A percentile compares a stretch with the other conserved stretches of the same genome.
These are phyloP conservation scores for Cyberlindnera sargentensis DNA, from an alignment of 805 yeast genomes.

Conservation along the genomic window DNA sequence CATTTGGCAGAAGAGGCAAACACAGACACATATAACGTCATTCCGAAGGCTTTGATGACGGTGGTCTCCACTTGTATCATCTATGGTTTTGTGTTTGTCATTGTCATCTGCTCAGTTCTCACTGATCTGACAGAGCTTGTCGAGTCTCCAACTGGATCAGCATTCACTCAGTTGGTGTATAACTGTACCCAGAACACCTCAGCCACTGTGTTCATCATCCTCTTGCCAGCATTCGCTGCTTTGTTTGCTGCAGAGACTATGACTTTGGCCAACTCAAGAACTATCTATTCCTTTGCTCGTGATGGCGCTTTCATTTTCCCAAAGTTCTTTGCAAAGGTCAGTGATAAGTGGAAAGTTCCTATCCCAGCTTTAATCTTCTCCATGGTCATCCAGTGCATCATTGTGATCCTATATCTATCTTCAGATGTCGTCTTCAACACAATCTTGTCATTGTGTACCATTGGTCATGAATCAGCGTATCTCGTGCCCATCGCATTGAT, in stretches of 20 bases:
- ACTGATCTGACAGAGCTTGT: conserved; percentile 15
- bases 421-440: conserved; percentile 28
- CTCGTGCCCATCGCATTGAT: conserved; percentile 24
- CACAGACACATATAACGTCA: conserved; percentile 19
- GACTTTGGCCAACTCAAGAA: conserved; percentile 28
- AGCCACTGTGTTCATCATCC: conserved; percentile 21
- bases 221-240: conserved; percentile 21
- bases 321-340: conserved; percentile 22
- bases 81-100: conserved; percentile 27
- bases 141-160: conserved; percentile 20
- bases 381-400: conserved; percentile 19
- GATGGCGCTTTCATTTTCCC: conserved; percentile 30
- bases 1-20: conserved; percentile 31
- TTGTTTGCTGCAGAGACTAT: conserved; percentile 23
- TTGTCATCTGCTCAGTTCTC: conserved; percentile 25
- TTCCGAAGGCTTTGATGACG: conserved; percentile 29
- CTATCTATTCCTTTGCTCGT: conserved; percentile 30
- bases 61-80: conserved; percentile 24
- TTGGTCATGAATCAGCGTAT: conserved; percentile 27
- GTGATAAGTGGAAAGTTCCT: conserved; percentile 23
- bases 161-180: conserved; percentile 19
- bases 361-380: conserved; percentile 24
- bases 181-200: conserved; percentile 24
- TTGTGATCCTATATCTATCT: conserved; percentile 26
- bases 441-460: conserved; percentile 26